phyloP scores from a whole-genome alignment of 306 rosid genomes.

The Cucurbita moschata region DNA sequence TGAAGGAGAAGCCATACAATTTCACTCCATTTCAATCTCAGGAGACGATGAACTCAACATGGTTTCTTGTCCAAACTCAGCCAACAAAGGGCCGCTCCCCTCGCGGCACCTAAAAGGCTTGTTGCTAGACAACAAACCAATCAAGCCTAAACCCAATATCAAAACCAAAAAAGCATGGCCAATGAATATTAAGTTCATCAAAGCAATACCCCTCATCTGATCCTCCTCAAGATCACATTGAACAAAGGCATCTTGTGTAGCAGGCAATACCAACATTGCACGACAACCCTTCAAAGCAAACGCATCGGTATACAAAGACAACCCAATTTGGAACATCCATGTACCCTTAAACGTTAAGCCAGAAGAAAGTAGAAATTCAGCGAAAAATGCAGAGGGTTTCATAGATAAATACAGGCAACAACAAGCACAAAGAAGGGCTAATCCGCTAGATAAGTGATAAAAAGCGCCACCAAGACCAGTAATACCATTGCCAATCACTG shows the following conservation, averaged over 20 bases:
- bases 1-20: conserved; percentile 11
- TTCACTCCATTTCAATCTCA: conserved; percentile 46
- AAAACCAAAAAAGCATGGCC: conserved; percentile 49
- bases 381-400: conserved; percentile 50
- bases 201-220: conserved; percentile 45
- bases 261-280: conserved; percentile 20
- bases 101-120: conserved; percentile 26
- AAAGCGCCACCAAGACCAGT: conserved; percentile 41
- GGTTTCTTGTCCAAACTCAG: conserved; percentile 25
- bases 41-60: conserved; percentile 16
- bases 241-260: conserved; percentile 25
- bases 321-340: conserved; percentile 66
- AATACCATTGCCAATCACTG: conserved; percentile 37
- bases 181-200: conserved; percentile 56
- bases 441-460: conserved; percentile 37
- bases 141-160: conserved; percentile 33
- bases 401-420: conserved; percentile 44
- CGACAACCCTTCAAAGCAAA: conserved; percentile 63
- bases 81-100: conserved; percentile 43
- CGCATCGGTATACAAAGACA: conserved; percentile 54
- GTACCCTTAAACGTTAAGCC: conserved; percentile 69
- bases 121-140: conserved; percentile 33
- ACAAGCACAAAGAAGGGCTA: conserved; percentile 49
- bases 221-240: conserved; percentile 70
- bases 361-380: conserved; percentile 54